Percentiles rank a stretch among this genome's conserved stretches.
These are phyloP conservation scores for Chenopodium formosanum DNA, from an alignment of 148 eudicot species.

Conservation along the genomic window DNA sequence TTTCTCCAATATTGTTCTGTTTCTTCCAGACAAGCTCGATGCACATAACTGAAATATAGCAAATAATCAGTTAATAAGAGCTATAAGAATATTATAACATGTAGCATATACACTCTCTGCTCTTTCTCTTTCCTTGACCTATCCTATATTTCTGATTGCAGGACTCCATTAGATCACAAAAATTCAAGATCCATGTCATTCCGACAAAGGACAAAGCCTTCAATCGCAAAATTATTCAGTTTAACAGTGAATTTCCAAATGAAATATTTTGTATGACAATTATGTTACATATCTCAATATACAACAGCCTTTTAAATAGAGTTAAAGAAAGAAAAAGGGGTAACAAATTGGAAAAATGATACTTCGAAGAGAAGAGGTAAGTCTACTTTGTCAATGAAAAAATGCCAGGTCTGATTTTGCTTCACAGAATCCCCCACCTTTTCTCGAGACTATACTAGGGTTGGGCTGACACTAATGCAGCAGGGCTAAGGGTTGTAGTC, in stretches of 20 bases:
- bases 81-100: not conserved
- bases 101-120: not conserved
- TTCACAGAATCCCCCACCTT: not conserved
- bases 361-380: not conserved
- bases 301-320: not conserved
- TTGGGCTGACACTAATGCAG: not conserved
- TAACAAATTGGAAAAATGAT: not conserved
- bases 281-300: not conserved
- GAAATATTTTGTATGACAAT: not conserved
- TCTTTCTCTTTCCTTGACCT: not conserved
- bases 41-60: slow-evolving; percentile 53
- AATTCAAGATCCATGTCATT: not conserved
- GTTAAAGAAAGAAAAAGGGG: not conserved
- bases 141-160: not conserved
- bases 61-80: not conserved
- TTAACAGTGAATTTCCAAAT: not conserved
- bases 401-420: not conserved
- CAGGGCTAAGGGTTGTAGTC: not conserved
- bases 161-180: not conserved
- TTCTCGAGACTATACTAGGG: not conserved
- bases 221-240: not conserved
- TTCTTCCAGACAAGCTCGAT: slow-evolving; percentile 73
- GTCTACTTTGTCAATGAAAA: not conserved
- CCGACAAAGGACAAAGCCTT: not conserved
- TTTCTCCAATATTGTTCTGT: slow-evolving; percentile 93